Evolutionary conservation across 2,329 filamentous ascomycete species (phyloP).

Genomic region (Dothiorella sarmentorum): DNA sequence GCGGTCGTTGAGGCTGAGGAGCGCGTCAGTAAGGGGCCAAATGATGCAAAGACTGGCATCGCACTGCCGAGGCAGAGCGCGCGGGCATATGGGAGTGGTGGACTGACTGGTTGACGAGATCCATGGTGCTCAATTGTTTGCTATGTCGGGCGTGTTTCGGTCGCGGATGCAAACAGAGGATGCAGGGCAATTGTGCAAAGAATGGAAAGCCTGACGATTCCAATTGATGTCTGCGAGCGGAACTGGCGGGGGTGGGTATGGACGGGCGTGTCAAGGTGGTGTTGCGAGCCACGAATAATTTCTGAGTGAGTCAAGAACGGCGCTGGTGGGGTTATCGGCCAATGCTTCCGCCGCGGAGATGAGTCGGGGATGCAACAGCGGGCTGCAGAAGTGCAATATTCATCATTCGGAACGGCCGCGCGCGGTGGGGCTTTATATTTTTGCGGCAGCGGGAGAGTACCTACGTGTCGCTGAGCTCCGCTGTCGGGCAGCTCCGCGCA

Average conservation of each 20-base stretch:
- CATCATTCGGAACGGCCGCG: background rate
- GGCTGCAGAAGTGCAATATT: background rate
- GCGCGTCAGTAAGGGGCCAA: slow-evolving; percentile 34
- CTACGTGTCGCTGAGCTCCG: background rate
- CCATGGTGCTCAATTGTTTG: slow-evolving; percentile 30
- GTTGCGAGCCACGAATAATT: slow-evolving; percentile 8
- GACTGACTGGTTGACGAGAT: slow-evolving; percentile 42
- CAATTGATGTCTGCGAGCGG: background rate
- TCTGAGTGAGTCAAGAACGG: slow-evolving; percentile 10
- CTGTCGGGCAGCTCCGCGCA: background rate
- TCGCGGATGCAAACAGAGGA: background rate
- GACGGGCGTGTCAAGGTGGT: background rate
- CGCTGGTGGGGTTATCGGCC: background rate
- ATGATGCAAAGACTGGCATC: background rate
- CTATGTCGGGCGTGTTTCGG: too few species aligned
- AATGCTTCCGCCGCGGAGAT: background rate
- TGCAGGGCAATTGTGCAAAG: background rate
- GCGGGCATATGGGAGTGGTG: slow-evolving; percentile 12
- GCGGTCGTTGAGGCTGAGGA: slow-evolving; percentile 77
- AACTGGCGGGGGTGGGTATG: background rate
- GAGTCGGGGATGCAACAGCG: slow-evolving; percentile 2
- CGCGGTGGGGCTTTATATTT: background rate
- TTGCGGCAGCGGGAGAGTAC: background rate
- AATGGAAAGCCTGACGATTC: background rate
- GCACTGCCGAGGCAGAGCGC: background rate